Conservation (phyloP, 73 alveolate species). For the Tetrahymena borealis region DNA sequence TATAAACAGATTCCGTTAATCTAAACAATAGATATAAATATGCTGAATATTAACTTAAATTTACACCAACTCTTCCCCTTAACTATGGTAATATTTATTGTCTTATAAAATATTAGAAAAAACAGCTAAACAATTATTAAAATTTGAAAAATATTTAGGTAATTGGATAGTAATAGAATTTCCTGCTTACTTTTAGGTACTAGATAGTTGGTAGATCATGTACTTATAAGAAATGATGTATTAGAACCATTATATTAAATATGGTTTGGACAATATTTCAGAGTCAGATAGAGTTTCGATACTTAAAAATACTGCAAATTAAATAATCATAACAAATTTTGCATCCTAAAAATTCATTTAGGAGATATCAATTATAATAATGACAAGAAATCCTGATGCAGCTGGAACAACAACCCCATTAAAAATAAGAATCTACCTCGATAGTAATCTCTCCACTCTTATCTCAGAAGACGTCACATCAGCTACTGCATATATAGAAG, state of each 20-base stretch:
- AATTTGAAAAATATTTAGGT: background rate
- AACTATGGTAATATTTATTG: background rate
- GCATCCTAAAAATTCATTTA: background rate
- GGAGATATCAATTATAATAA: conserved; percentile 26
- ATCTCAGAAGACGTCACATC: conserved; percentile 19
- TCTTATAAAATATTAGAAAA: no score
- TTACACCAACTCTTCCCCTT: conserved; percentile 34
- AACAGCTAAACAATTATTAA: background rate
- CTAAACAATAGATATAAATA: background rate
- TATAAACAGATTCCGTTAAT: background rate
- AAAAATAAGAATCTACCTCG: conserved; percentile 10
- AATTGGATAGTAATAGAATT: conserved; percentile 9
- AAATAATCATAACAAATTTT: conserved; percentile 13
- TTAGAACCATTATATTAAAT: conserved; percentile 23
- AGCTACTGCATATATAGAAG: conserved; percentile 6
- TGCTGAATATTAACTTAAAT: conserved; percentile 21
- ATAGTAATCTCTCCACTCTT: background rate
- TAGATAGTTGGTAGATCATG: background rate
- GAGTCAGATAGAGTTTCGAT: background rate
- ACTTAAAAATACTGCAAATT: conserved; percentile 2
- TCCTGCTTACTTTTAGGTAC: conserved; percentile 22
- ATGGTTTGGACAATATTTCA: conserved; percentile 30
- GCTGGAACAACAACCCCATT: conserved; percentile 36
- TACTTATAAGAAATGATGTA: conserved; percentile 1
- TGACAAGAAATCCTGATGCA: conserved; percentile 36